Conservation (phyloP, 768 basidiomycete species). For the Tubosaeta sp. region DNA sequence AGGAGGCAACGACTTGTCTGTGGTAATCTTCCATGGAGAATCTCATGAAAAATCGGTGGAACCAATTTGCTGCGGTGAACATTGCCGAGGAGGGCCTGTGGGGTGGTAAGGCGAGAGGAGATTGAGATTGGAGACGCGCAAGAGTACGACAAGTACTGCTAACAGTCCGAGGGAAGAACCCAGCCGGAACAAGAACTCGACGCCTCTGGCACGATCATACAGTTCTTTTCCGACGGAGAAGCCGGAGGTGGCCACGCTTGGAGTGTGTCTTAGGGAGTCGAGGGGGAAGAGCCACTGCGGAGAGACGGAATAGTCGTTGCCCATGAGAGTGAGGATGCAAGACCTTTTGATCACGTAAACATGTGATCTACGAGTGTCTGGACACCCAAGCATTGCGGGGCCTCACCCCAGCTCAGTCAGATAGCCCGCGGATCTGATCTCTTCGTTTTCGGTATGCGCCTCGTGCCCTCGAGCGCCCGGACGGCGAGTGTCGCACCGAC, state of each 20-base stretch:
- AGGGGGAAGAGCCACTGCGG: constrained; percentile 74
- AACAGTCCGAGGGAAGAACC: constrained; percentile 76
- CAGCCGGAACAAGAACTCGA: constrained; percentile 82
- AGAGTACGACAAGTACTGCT: constrained; percentile 31
- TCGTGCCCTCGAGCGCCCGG: constrained; percentile 19
- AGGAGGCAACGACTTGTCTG: constrained; percentile 48
- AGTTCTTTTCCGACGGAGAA: constrained; percentile 59
- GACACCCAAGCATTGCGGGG: neutral
- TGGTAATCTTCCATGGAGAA: constrained; percentile 80
- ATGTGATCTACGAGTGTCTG: no score
- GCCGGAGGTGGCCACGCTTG: constrained; percentile 47
- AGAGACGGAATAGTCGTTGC: constrained; percentile 24
- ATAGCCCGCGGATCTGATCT: constrained; percentile 31
- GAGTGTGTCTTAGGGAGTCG: constrained; percentile 53
- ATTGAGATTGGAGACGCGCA: constrained; percentile 11
- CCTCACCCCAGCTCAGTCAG: constrained; percentile 7
- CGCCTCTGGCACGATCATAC: constrained; percentile 73
- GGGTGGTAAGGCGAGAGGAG: constrained; percentile 7
- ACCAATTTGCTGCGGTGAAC: constrained; percentile 87
- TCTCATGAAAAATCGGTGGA: constrained; percentile 89
- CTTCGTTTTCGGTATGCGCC: constrained; percentile 21
- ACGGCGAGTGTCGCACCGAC: neutral
- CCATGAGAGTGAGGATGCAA: constrained; percentile 15
- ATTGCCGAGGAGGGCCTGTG: constrained; percentile 74
- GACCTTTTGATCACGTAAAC: constrained; percentile 27